These are phyloP conservation scores for Phyllosticta capitalensis DNA, from an alignment of 2,329 filamentous ascomycete genomes.

Conservation along the genomic window DNA sequence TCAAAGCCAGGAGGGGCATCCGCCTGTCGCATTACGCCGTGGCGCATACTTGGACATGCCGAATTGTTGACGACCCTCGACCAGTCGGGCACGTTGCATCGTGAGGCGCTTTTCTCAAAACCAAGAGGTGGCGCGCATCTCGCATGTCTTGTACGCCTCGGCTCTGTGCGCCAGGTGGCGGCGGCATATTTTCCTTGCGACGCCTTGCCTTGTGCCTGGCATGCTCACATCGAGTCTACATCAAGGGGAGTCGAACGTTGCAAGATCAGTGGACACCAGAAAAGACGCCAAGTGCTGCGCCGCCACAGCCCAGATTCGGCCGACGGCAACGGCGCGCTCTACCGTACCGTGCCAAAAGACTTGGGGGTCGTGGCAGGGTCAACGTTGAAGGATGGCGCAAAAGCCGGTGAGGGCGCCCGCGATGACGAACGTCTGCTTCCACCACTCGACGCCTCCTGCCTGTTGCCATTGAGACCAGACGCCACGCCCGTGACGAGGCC, in stretches of 20 bases:
- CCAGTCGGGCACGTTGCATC: too few relatives aligned
- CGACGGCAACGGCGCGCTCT: slow-evolving; percentile 7
- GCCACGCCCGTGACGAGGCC: slow-evolving; percentile 31
- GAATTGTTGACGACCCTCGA: background rate
- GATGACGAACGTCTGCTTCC: background rate
- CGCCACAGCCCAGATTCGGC: slow-evolving; percentile 1
- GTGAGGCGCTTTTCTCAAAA: background rate
- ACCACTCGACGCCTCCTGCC: background rate
- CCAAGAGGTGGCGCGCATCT: background rate
- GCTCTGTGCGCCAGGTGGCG: background rate
- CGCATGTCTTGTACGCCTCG: background rate
- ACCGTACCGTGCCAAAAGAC: background rate
- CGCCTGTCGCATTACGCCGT: too few relatives aligned
- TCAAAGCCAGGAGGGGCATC: too few relatives aligned
- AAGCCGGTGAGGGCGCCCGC: background rate
- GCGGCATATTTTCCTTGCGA: too few relatives aligned
- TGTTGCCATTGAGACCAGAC: slow-evolving; percentile 20
- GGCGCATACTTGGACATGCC: too few relatives aligned
- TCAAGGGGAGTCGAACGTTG: background rate
- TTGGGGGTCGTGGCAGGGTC: slow-evolving; percentile 5
- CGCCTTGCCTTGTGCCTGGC: background rate
- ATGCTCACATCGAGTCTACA: background rate
- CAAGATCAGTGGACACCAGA: background rate
- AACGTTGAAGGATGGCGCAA: slow-evolving; percentile 8
- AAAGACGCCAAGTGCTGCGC: slow-evolving; percentile 3